These are phyloP conservation scores for Spathaspora gorwiae DNA, from an alignment of 805 yeast genomes.

Conservation along the genomic window DNA sequence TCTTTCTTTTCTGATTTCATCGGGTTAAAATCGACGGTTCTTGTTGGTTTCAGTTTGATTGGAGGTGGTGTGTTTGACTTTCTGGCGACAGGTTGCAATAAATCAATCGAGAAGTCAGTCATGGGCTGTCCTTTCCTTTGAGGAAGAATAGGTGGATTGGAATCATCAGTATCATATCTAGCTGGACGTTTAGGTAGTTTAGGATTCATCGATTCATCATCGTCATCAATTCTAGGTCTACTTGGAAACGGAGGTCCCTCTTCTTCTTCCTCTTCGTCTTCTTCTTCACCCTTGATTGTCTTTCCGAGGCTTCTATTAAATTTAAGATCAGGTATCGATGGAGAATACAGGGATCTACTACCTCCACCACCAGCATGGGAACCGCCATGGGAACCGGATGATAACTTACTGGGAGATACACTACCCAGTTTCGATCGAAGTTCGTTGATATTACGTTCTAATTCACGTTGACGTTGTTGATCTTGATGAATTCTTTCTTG, in stretches of 20 bases:
- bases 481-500: conserved; percentile 32
- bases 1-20: not conserved
- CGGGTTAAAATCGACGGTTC: conserved; percentile 7
- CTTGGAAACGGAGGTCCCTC: not conserved
- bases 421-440: conserved; percentile 19
- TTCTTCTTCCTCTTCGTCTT: not conserved
- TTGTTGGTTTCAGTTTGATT: conserved; percentile 9
- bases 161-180: conserved; percentile 6
- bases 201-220: conserved; percentile 1
- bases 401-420: conserved; percentile 14
- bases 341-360: not conserved
- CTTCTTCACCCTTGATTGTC: not conserved
- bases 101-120: conserved; percentile 1
- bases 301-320: conserved; percentile 4
- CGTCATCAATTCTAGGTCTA: not conserved
- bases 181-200: conserved; percentile 3
- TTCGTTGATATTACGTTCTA: conserved; percentile 29
- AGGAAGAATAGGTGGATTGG: conserved; percentile 13
- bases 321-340: conserved; percentile 6
- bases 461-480: conserved; percentile 28
- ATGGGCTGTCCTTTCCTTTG: not conserved
- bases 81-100: conserved; percentile 7
- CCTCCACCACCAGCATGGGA: not conserved
- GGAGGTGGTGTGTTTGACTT: conserved; percentile 7
- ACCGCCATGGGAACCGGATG: not conserved